Percentiles rank a stretch among this genome's conserved stretches.
Evolutionary conservation across 2,329 filamentous ascomycete genomes (phyloP).

Genomic region (Ophiostoma angusticollis): DNA sequence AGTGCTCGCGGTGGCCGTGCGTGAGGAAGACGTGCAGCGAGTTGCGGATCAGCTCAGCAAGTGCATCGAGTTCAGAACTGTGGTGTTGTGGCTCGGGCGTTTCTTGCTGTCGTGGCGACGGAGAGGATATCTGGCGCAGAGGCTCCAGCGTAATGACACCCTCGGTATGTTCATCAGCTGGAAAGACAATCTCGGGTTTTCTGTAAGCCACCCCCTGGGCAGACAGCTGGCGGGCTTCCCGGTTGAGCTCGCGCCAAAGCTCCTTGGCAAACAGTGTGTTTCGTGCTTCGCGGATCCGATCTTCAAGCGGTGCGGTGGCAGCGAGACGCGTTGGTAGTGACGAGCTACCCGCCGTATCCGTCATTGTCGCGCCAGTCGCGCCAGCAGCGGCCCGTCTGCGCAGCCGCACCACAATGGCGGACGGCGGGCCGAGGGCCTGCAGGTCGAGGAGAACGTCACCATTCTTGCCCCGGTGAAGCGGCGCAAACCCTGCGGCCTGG

Average conservation of each 20-base stretch:
- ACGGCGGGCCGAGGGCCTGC: constrained; percentile 35
- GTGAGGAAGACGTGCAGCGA: constrained; percentile 64
- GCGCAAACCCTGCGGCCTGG: constrained; percentile 62
- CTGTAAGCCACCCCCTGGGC: constrained; percentile 57
- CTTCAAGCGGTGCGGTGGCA: constrained; percentile 48
- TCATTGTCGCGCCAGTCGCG: constrained; percentile 19
- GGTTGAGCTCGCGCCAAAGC: constrained; percentile 76
- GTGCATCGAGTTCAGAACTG: constrained; percentile 5
- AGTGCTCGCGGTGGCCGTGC: constrained; percentile 53
- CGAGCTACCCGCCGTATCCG: constrained; percentile 46
- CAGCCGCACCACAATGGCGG: constrained; percentile 8
- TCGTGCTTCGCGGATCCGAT: constrained; percentile 59
- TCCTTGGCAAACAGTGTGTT: constrained; percentile 77
- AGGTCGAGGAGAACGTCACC: constrained; percentile 65
- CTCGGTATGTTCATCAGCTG: constrained; percentile 38
- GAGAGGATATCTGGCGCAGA: constrained; percentile 31
- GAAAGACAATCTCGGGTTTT: constrained; percentile 43
- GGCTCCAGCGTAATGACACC: constrained; percentile 57
- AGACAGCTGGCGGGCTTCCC: constrained; percentile 63
- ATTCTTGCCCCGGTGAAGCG: constrained; percentile 59
- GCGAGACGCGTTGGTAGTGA: constrained; percentile 37
- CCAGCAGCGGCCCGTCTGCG: too few relatives aligned
- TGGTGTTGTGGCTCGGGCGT: not conserved
- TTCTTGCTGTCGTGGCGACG: not conserved
- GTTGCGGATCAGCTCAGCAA: constrained; percentile 54